Percentiles rank a stretch among this genome's conserved stretches.
Evolutionary conservation across 148 eudicot genomes (phyloP).

Genomic region (Rhododendron molle): DNA sequence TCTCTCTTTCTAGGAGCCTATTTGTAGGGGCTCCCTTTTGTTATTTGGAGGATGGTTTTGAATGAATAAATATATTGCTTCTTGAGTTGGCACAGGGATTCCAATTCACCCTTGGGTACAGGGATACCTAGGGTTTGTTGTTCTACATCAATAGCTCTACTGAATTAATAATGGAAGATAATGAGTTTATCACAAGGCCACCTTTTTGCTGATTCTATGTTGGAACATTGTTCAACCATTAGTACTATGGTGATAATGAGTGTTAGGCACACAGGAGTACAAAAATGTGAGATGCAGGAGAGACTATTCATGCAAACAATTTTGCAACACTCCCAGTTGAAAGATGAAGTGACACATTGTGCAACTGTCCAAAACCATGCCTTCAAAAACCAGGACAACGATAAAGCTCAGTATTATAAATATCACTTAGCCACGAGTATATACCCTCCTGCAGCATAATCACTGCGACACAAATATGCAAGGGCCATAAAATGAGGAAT

Average conservation of each 20-base stretch:
- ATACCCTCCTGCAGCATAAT: conserved; percentile 98
- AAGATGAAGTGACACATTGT: not conserved
- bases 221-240: not conserved
- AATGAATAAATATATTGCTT: too few species aligned
- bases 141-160: too few species aligned
- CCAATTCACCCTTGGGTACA: too few species aligned
- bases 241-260: not conserved
- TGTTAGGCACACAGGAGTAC: not conserved
- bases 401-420: not conserved
- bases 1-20: too few species aligned
- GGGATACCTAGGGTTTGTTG: too few species aligned
- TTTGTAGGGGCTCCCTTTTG: not conserved
- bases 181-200: not conserved
- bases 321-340: not conserved
- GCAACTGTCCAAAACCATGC: not conserved
- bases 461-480: conserved; percentile 85
- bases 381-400: not conserved
- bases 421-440: conserved; percentile 7
- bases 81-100: too few species aligned
- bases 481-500: conserved; percentile 98
- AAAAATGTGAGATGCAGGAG: not conserved
- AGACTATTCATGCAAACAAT: not conserved
- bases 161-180: not conserved
- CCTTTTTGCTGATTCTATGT: not conserved
- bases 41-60: too few species aligned